Percentiles rank a stretch among this genome's conserved stretches.
Conservation (phyloP, 768 basidiomycete genomes). For the Mycena haematopus region DNA sequence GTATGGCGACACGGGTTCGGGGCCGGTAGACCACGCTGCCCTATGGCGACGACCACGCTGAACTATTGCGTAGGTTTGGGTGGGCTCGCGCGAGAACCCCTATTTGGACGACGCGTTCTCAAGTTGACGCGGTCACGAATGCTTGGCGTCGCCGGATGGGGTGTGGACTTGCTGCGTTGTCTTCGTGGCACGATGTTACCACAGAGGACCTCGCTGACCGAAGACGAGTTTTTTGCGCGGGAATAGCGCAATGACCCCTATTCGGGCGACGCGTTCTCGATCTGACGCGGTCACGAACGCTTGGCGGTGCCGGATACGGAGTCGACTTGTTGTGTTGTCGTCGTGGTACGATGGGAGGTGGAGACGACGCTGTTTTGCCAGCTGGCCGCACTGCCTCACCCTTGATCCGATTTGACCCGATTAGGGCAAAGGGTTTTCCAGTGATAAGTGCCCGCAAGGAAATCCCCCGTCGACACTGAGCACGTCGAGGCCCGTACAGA, state of each 20-base stretch:
- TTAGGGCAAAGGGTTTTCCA: background rate
- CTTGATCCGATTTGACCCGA: background rate
- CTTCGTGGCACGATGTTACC: no score
- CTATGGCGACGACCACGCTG: no score
- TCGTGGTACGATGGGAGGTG: background rate
- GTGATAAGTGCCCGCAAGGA: no score
- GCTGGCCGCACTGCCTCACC: background rate
- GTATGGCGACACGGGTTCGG: background rate
- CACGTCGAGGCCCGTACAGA: background rate
- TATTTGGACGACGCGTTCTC: background rate
- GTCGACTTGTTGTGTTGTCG: background rate
- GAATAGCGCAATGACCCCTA: no score
- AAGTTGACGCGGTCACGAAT: no score
- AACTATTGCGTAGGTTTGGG: background rate
- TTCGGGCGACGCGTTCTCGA: background rate
- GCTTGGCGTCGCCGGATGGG: no score
- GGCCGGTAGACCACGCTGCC: conserved; percentile 1
- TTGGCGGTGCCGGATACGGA: background rate
- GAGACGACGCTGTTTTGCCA: background rate
- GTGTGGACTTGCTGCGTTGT: no score
- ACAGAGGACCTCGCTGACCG: no score
- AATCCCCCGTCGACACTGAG: background rate
- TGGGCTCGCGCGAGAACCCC: background rate
- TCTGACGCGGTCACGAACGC: background rate
- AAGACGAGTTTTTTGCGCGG: no score